Evolutionary conservation across 139 green algal species (phyloP).

Genomic region (Tetradesmus lagerheimii): DNA sequence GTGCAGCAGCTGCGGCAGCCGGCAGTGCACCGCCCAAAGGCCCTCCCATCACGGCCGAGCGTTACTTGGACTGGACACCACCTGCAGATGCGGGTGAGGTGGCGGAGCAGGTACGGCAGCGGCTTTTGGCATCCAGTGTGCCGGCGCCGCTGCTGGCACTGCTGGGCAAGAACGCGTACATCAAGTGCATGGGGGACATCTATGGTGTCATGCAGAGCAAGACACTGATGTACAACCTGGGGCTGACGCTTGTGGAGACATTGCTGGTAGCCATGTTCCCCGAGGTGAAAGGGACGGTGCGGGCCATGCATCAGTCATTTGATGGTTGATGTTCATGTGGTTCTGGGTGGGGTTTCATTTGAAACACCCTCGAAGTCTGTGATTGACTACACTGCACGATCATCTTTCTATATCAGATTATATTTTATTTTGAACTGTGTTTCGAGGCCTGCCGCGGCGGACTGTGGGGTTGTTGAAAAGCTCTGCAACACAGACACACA

Average conservation of each 20-base stretch:
- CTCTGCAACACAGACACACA: too few species aligned
- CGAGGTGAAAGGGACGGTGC: constrained; percentile 46
- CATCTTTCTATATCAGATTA: too few species aligned
- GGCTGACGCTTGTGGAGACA: constrained; percentile 71
- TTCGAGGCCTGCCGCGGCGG: too few species aligned
- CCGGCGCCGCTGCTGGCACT: constrained; percentile 59
- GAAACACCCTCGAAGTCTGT: neutral
- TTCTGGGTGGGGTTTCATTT: neutral
- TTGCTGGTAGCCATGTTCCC: constrained; percentile 70
- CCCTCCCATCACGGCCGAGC: constrained; percentile 41
- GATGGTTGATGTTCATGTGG: neutral
- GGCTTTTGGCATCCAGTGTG: constrained; percentile 60
- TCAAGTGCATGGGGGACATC: constrained; percentile 69
- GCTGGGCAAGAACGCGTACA: constrained; percentile 65
- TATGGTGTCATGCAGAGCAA: constrained; percentile 73
- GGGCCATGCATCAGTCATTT: neutral
- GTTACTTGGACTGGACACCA: constrained; percentile 48
- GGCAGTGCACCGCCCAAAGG: neutral
- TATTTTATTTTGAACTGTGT: too few species aligned
- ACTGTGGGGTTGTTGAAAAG: too few species aligned
- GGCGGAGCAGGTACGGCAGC: constrained; percentile 63
- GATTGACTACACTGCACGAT: neutral
- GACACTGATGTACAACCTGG: constrained; percentile 74
- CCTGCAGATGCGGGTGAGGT: neutral
- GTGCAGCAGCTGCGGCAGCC: constrained; percentile 5